These are phyloP conservation scores for Zopfia rhizophila DNA, from an alignment of 2,329 filamentous ascomycete species.

Conservation along the genomic window DNA sequence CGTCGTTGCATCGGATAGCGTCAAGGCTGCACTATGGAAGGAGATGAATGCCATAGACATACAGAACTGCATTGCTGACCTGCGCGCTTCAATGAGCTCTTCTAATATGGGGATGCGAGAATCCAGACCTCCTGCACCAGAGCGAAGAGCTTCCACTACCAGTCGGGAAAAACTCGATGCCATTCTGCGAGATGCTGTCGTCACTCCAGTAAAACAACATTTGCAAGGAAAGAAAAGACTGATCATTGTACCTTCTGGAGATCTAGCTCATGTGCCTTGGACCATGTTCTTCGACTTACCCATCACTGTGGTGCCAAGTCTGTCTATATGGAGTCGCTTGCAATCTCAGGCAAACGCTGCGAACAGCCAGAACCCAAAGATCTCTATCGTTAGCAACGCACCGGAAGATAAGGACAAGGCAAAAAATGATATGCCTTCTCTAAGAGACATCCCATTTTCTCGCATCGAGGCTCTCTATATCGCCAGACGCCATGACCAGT, in stretches of 20 bases:
- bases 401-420: slow-evolving; percentile 11
- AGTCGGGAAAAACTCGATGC: slow-evolving; percentile 2
- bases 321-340: slow-evolving; percentile 20
- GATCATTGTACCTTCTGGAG: slow-evolving; percentile 18
- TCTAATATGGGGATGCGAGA: neutral
- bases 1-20: slow-evolving; percentile 13
- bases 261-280: slow-evolving; percentile 24
- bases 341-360: slow-evolving; percentile 4
- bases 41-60: slow-evolving; percentile 12
- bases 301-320: slow-evolving; percentile 17
- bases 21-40: slow-evolving; percentile 17
- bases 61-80: slow-evolving; percentile 11
- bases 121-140: neutral
- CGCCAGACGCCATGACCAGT: slow-evolving; percentile 8
- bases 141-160: slow-evolving; percentile 4
- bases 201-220: slow-evolving; percentile 5
- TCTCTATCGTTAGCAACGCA: slow-evolving; percentile 18
- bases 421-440: slow-evolving; percentile 3
- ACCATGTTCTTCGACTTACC: slow-evolving; percentile 18
- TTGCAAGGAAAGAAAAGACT: slow-evolving; percentile 6
- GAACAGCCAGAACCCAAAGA: slow-evolving; percentile 2
- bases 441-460: slow-evolving; percentile 20
- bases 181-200: slow-evolving; percentile 5
- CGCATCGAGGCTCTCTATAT: slow-evolving; percentile 21
- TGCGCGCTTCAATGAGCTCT: slow-evolving; percentile 4